Conservation (phyloP, 768 basidiomycete species). For the Lactarius indigo region DNA sequence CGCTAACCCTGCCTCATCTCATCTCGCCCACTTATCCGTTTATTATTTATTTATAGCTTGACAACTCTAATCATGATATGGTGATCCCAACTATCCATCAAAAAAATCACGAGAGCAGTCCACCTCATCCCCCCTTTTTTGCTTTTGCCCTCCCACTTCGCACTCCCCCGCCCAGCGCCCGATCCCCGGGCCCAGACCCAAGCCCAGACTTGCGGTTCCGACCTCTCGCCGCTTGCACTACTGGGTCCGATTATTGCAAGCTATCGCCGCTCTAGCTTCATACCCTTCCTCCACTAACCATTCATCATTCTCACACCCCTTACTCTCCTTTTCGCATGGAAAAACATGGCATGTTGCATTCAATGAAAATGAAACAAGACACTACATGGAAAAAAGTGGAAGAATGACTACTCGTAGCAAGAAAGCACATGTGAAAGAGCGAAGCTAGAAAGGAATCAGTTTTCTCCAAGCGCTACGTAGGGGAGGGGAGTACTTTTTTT, state of each 20-base stretch:
- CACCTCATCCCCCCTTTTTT: not conserved
- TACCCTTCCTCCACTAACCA: too few species aligned
- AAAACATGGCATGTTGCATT: not conserved
- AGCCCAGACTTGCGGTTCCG: not conserved
- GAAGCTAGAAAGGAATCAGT: not conserved
- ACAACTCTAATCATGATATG: not conserved
- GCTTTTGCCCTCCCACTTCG: not conserved
- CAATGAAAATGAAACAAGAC: not conserved
- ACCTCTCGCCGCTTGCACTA: not conserved
- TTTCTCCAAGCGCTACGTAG: not conserved
- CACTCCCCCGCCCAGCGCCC: not conserved
- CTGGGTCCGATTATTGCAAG: not conserved
- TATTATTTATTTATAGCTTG: not conserved
- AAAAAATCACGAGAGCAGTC: not conserved
- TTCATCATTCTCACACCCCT: not conserved
- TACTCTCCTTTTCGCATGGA: not conserved
- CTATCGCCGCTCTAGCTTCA: not conserved
- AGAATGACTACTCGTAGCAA: not conserved
- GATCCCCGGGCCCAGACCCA: not conserved
- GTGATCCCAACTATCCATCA: not conserved
- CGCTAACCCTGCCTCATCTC: not conserved
- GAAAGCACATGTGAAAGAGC: not conserved
- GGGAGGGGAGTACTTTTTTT: not conserved
- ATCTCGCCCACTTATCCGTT: not conserved
- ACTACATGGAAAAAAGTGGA: not conserved